These are phyloP conservation scores for Aspergillus fumigatiaffinis DNA, from an alignment of 2,329 filamentous ascomycete genomes.

Conservation along the genomic window DNA sequence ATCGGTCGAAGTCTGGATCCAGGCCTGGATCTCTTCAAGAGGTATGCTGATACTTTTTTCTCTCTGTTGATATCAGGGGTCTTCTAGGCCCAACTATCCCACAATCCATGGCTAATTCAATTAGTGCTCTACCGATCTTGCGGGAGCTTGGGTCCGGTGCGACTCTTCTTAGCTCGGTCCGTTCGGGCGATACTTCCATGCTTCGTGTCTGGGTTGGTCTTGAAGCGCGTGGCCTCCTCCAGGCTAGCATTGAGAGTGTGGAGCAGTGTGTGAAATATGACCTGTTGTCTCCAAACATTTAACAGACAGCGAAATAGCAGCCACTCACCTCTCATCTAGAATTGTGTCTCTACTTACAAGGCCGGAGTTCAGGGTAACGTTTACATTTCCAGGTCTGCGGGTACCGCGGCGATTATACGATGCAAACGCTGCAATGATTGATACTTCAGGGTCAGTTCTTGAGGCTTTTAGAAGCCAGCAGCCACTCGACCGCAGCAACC, in stretches of 20 bases:
- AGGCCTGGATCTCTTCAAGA: slow-evolving; percentile 77
- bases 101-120: slow-evolving; percentile 1
- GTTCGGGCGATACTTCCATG: slow-evolving; percentile 75
- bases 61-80: neutral
- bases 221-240: slow-evolving; percentile 82
- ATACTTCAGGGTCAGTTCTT: neutral
- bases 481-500: no score
- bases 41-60: slow-evolving; percentile 42
- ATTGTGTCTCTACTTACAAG: neutral
- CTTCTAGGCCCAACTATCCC: neutral
- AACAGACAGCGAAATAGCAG: slow-evolving; percentile 2
- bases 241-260: slow-evolving; percentile 84
- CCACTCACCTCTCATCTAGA: slow-evolving; percentile 4
- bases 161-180: slow-evolving; percentile 56
- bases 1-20: slow-evolving; percentile 87
- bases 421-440: neutral
- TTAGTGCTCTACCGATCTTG: slow-evolving; percentile 82
- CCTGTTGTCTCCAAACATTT: slow-evolving; percentile 82
- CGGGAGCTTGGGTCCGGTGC: slow-evolving; percentile 71
- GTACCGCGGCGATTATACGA: neutral
- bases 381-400: neutral
- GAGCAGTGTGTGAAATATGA: slow-evolving; percentile 91
- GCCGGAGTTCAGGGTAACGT: neutral
- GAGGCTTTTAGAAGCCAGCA: no score
- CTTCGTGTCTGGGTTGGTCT: slow-evolving; percentile 86